Conservation (phyloP, 371 early-diverging fungal genomes). For the Polyrhizophydium stewartii region DNA sequence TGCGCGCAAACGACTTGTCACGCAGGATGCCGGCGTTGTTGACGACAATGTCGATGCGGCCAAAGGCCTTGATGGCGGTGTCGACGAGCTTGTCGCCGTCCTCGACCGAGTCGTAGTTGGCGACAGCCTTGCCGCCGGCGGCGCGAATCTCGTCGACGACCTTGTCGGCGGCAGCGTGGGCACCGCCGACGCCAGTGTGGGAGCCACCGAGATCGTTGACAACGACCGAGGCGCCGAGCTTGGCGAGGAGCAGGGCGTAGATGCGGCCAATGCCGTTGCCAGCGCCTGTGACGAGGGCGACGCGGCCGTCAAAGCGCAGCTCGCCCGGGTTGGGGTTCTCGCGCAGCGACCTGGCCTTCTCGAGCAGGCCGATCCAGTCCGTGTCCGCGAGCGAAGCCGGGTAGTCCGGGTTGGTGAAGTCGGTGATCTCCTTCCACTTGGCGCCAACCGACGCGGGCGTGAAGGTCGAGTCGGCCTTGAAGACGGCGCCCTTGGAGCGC, state of each 20-base stretch:
- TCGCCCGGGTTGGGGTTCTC: conserved; percentile 50
- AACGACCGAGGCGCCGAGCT: conserved; percentile 69
- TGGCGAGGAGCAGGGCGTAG: conserved; percentile 81
- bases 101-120: conserved; percentile 71
- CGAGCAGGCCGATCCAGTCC: conserved; percentile 77
- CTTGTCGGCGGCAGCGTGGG: conserved; percentile 53
- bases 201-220: conserved; percentile 87
- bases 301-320: conserved; percentile 78
- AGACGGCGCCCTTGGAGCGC: conserved; percentile 83
- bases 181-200: conserved; percentile 36
- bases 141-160: conserved; percentile 63
- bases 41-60: conserved; percentile 65
- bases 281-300: conserved; percentile 89
- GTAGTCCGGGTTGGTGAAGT: conserved; percentile 57
- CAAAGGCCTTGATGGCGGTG: conserved; percentile 63
- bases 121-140: conserved; percentile 62
- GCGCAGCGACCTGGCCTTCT: conserved; percentile 63
- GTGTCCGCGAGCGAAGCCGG: conserved; percentile 76
- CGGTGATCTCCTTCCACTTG: conserved; percentile 33
- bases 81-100: conserved; percentile 72
- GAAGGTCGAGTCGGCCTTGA: conserved; percentile 86
- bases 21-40: conserved; percentile 74
- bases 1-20: conserved; percentile 67
- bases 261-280: conserved; percentile 88
- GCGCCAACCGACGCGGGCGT: conserved; percentile 72